Percentiles rank a stretch among this genome's conserved stretches.
Evolutionary conservation across 768 basidiomycete genomes (phyloP).

Genomic region (Termitomyces sp.): DNA sequence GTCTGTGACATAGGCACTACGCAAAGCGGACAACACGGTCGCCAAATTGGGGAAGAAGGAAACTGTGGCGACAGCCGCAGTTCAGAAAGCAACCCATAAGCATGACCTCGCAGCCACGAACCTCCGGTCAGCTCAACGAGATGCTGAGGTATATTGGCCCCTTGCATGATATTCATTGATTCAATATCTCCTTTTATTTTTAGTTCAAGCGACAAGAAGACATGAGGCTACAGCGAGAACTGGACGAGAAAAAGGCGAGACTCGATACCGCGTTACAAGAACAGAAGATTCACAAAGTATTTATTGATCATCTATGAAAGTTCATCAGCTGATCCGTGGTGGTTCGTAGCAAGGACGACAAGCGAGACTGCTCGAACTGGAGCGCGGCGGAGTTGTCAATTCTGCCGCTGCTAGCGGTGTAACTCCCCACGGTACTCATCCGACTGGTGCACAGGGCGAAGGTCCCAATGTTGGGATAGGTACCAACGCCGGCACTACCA

Average conservation of each 20-base stretch:
- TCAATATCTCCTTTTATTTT: neutral
- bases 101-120: conserved; percentile 38
- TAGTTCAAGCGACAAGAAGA: conserved; percentile 15
- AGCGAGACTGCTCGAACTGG: conserved; percentile 6
- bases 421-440: neutral
- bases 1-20: conserved; percentile 6
- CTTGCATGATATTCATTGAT: neutral
- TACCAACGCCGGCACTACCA: neutral
- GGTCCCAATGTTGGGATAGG: neutral
- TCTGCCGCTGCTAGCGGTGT: neutral
- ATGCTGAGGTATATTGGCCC: conserved; percentile 5
- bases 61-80: conserved; percentile 33
- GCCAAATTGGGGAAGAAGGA: conserved; percentile 49
- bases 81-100: conserved; percentile 41
- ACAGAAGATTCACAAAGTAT: conserved; percentile 20
- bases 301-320: neutral
- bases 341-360: conserved; percentile 5
- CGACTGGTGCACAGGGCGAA: neutral
- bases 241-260: conserved; percentile 20
- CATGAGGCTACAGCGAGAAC: conserved; percentile 14
- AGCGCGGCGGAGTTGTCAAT: neutral
- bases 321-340: neutral
- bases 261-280: conserved; percentile 18
- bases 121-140: conserved; percentile 17
- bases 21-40: conserved; percentile 12